Evolutionary conservation across 2,329 filamentous ascomycete genomes (phyloP), one percentile per base, ranked within the genome.

Genomic region (Verticillium nubilum): DNA sequence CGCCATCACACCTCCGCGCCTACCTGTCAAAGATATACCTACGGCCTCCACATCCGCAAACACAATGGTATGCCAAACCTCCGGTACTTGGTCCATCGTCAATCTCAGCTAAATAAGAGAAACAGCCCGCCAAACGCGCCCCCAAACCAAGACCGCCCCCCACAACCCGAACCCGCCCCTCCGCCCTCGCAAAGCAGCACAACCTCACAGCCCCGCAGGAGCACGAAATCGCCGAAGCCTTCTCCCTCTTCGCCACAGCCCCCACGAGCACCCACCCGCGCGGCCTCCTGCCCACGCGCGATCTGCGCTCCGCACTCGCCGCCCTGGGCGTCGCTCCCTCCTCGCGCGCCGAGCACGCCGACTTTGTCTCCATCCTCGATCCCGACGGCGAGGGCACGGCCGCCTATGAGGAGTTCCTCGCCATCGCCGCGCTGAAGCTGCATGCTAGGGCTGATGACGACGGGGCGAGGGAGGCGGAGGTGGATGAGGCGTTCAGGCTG

Each of bases 111-210:
- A 23, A 29, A n/a, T 23, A 29, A 15, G 26, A 7, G 29, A 50
- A 17, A 2, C 67, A 84, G 80, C 81, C 82, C 64, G 77, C 81
- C n/a, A 82, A 82, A 72, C 81, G 82, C 67, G 82, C 80, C 68
- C 66, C 74, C 23, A 72, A 54, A 69, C 72, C 57, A 60, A 69
- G 63, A 56, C 59, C 68, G 23, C 60, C 71, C 19, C 59, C 69
- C 61, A 58, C 70, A 7, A 59, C 70, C 13, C 37, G 37, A n/a
- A 12, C 37, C 59, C 89, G 90, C 63, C 86, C 86, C 69, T 96
- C 93, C 61, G 96, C 92, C 73, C 90, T 97, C 67, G 94, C 94
- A 29, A 94, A 93, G 76, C 92, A 97, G 70, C 87, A 97, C 81
- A 88, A 92, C 73, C 86, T 98, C 69, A 88, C 86, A 15, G 89